Conservation (phyloP, 1,284 basidiomycete species). For the Takashimella koratensis region DNA sequence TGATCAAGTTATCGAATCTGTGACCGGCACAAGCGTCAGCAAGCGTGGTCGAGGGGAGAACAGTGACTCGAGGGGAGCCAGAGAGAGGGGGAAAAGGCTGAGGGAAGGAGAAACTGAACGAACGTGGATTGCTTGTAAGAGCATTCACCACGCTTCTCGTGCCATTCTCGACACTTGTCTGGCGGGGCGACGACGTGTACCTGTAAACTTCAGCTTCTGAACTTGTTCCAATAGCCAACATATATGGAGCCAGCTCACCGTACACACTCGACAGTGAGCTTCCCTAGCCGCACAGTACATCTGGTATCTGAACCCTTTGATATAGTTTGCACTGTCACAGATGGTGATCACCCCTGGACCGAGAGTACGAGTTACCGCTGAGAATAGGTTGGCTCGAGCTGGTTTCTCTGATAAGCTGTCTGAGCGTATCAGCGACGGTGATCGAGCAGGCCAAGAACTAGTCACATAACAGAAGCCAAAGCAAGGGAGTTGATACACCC, state of each 20-base stretch:
- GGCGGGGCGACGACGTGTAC: conserved; percentile 67
- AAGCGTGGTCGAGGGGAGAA: not conserved
- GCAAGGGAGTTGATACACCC: not conserved
- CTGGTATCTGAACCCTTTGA: conserved; percentile 95
- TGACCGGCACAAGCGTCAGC: conserved; percentile 3
- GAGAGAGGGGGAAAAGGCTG: not conserved
- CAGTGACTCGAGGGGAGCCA: not conserved
- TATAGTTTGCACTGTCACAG: conserved; percentile 89
- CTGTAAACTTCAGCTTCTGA: conserved; percentile 24
- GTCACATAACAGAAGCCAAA: not conserved
- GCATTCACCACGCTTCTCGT: conserved; percentile 51
- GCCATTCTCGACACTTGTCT: conserved; percentile 76
- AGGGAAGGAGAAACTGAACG: conserved; percentile 40
- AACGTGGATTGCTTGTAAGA: conserved; percentile 72
- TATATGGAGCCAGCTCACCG: conserved; percentile 58
- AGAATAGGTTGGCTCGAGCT: conserved; percentile 80
- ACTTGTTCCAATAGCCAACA: too few relatives aligned
- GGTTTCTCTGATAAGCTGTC: conserved; percentile 83
- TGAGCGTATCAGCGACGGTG: conserved; percentile 41
- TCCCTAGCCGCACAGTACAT: conserved; percentile 94
- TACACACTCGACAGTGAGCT: conserved; percentile 76
- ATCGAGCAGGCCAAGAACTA: not conserved
- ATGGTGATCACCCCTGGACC: conserved; percentile 73
- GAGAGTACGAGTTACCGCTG: conserved; percentile 74
- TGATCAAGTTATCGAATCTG: conserved; percentile 83